Percentiles rank a stretch among this genome's conserved stretches.
These are phyloP conservation scores for Acanthamoeba sp. DNA, from an alignment of 208 protist genomes.

Conservation along the genomic window DNA sequence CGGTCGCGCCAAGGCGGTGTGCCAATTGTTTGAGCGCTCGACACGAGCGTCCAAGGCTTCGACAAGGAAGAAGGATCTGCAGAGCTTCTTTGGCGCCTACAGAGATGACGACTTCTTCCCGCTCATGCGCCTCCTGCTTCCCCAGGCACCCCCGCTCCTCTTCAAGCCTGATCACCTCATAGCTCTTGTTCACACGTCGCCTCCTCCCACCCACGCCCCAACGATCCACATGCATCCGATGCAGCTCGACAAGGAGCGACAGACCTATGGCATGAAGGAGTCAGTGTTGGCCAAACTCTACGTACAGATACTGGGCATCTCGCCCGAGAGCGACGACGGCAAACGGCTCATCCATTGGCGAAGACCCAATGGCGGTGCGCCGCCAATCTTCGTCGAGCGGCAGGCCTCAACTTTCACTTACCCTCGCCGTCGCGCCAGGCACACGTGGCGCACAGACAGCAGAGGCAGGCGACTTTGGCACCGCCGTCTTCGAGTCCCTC, in stretches of 20 bases:
- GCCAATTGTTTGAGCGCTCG: slow-evolving; percentile 79
- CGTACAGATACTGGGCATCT: slow-evolving; percentile 83
- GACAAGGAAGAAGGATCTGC: slow-evolving; percentile 73
- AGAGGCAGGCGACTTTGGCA: slow-evolving; percentile 85
- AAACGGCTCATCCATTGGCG: slow-evolving; percentile 80
- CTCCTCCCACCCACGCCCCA: neutral
- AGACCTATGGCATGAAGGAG: slow-evolving; percentile 85
- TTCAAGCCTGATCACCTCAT: neutral
- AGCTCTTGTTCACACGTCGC: neutral
- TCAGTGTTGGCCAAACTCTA: slow-evolving; percentile 82
- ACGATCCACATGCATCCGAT: neutral
- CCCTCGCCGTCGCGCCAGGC: neutral
- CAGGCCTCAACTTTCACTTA: no score
- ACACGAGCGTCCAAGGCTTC: slow-evolving; percentile 48
- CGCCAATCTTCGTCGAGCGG: neutral
- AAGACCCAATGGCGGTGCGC: neutral
- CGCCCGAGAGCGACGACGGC: slow-evolving; percentile 73
- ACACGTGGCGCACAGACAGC: neutral
- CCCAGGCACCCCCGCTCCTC: neutral
- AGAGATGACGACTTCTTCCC: slow-evolving; percentile 82
- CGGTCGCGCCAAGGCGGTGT: slow-evolving; percentile 48
- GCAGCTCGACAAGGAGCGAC: slow-evolving; percentile 83
- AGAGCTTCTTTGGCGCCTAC: slow-evolving; percentile 79
- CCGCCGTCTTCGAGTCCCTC: slow-evolving; percentile 78
- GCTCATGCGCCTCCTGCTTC: slow-evolving; percentile 68